Evolutionary conservation across 1,284 basidiomycete species (phyloP).

Genomic region (Taiwanofungus camphoratus): DNA sequence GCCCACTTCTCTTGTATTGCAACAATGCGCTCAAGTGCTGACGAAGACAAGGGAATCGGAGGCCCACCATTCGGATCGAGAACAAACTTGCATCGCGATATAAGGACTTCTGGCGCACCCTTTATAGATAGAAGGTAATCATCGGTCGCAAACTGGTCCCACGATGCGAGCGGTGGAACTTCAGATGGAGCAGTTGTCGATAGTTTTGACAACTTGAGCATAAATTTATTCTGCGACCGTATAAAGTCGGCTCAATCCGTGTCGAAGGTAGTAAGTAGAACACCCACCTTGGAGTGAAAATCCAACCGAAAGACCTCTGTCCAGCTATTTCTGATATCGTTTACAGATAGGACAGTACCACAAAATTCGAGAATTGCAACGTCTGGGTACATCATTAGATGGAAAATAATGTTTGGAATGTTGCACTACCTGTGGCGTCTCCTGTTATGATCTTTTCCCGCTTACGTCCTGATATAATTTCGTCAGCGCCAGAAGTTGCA

Average conservation of each 20-base stretch:
- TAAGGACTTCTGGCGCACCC: slow-evolving; percentile 53
- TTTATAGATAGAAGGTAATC: slow-evolving; percentile 43
- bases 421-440: slow-evolving; percentile 49
- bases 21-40: slow-evolving; percentile 29
- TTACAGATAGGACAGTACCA: slow-evolving; percentile 30
- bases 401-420: neutral
- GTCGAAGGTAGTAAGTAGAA: neutral
- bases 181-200: slow-evolving; percentile 1
- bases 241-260: neutral
- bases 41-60: slow-evolving; percentile 28
- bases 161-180: slow-evolving; percentile 23
- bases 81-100: slow-evolving; percentile 41
- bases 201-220: slow-evolving; percentile 36
- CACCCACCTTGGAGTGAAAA: slow-evolving; percentile 45
- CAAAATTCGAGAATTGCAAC: slow-evolving; percentile 53
- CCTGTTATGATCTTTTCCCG: slow-evolving; percentile 42
- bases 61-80: slow-evolving; percentile 29
- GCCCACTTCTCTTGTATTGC: slow-evolving; percentile 48
- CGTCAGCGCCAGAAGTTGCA: slow-evolving; percentile 41
- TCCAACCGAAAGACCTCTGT: slow-evolving; percentile 32
- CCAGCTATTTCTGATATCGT: slow-evolving; percentile 25
- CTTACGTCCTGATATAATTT: slow-evolving; percentile 24
- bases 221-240: slow-evolving; percentile 45
- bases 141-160: slow-evolving; percentile 27
- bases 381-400: slow-evolving; percentile 28